A percentile compares a stretch with the other conserved stretches of the same genome.
phyloP scores from a whole-genome alignment of 768 basidiomycete genomes.

The Zangia roseola region DNA sequence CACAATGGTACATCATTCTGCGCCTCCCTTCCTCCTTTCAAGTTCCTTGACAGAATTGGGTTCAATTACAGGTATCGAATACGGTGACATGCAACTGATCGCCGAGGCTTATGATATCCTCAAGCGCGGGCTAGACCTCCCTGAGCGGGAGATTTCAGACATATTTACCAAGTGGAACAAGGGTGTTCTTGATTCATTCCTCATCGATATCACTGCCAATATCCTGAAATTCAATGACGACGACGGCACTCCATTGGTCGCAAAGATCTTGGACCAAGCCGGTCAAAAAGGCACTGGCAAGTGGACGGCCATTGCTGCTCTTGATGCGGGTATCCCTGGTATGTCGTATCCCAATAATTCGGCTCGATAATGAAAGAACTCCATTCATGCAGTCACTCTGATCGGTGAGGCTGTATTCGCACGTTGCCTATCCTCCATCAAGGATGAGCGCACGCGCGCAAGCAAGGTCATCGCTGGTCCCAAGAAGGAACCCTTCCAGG shows the following conservation, averaged over 20 bases:
- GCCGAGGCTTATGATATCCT: conserved; percentile 99
- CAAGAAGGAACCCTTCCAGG: conserved; percentile 89
- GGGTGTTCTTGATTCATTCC: conserved; percentile 99
- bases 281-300: conserved; percentile 99
- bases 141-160: conserved; percentile 87
- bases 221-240: conserved; percentile 97
- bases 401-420: conserved; percentile 99
- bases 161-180: conserved; percentile 97
- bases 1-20: conserved; percentile 69
- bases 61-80: conserved; percentile 81
- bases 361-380: conserved; percentile 8
- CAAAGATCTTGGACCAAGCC: conserved; percentile 93
- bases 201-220: conserved; percentile 97
- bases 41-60: conserved; percentile 5
- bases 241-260: conserved; percentile 87
- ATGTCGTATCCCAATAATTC: conserved; percentile 25
- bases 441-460: conserved; percentile 91
- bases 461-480: conserved; percentile 91
- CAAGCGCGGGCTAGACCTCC: conserved; percentile 88
- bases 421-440: conserved; percentile 95
- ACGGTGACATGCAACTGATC: conserved; percentile 99
- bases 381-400: conserved; percentile 70
- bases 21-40: not conserved
- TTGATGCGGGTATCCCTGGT: conserved; percentile 90
- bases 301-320: conserved; percentile 97